These are phyloP conservation scores for Eutrema japonicum DNA, from an alignment of 345 rosid genomes.

Conservation along the genomic window DNA sequence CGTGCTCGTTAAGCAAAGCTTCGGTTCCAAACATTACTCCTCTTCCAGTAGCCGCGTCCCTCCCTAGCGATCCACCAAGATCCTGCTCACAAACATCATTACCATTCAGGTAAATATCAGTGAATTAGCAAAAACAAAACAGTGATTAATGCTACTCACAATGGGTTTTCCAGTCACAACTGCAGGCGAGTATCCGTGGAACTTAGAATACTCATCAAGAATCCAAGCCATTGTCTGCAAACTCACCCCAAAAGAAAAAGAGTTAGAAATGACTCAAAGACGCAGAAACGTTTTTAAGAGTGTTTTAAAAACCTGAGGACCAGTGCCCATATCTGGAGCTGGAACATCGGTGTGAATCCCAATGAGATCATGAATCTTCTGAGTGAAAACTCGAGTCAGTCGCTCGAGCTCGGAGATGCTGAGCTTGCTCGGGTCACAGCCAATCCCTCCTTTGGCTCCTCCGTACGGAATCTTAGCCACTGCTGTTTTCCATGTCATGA, in stretches of 20 bases:
- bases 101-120: neutral
- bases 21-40: slow-evolving; percentile 94
- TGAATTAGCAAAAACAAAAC: neutral
- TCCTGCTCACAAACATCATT: slow-evolving; percentile 52
- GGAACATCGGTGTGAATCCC: slow-evolving; percentile 60
- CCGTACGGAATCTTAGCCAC: slow-evolving; percentile 67
- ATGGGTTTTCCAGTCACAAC: slow-evolving; percentile 64
- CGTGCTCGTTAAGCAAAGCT: slow-evolving; percentile 87
- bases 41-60: slow-evolving; percentile 98
- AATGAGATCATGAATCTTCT: slow-evolving; percentile 60
- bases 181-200: slow-evolving; percentile 68
- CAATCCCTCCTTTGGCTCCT: slow-evolving; percentile 73
- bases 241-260: slow-evolving; percentile 11
- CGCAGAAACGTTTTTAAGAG: neutral
- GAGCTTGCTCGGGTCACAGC: slow-evolving; percentile 54
- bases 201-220: slow-evolving; percentile 70
- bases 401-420: slow-evolving; percentile 57
- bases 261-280: neutral
- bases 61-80: slow-evolving; percentile 96
- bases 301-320: slow-evolving; percentile 52
- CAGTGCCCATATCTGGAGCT: slow-evolving; percentile 77
- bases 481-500: slow-evolving; percentile 75
- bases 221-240: slow-evolving; percentile 72
- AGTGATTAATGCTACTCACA: neutral
- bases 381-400: slow-evolving; percentile 62